Conservation (phyloP, 495 filamentous ascomycete genomes). For the Penicillium bovifimosum region DNA sequence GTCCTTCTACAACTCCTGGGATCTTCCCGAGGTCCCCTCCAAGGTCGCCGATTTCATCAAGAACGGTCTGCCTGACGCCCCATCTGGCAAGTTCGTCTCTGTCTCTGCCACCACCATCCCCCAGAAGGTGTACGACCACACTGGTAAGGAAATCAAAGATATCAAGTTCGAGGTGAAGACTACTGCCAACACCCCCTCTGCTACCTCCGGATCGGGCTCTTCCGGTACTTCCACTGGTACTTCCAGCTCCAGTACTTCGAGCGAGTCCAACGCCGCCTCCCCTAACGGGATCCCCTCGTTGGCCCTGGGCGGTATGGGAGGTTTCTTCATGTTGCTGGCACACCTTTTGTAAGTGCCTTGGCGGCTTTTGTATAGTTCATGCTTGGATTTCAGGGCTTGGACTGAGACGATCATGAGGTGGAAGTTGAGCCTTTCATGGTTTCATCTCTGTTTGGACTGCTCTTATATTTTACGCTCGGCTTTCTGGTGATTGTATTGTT, state of each 20-base stretch:
- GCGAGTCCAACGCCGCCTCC: conserved; percentile 19
- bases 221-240: conserved; percentile 9
- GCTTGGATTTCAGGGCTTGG: background rate
- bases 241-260: conserved; percentile 35
- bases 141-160: conserved; percentile 46
- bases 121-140: conserved; percentile 49
- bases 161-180: conserved; percentile 50
- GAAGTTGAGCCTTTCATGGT: background rate
- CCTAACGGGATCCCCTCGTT: conserved; percentile 16
- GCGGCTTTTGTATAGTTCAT: background rate
- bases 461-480: background rate
- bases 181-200: conserved; percentile 36
- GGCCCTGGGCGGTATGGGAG: conserved; percentile 19
- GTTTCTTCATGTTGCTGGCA: conserved; percentile 27
- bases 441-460: background rate
- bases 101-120: conserved; percentile 48
- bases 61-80: conserved; percentile 48
- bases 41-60: conserved; percentile 49
- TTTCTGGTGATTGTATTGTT: conserved; percentile 13
- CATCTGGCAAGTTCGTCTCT: conserved; percentile 52
- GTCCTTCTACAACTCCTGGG: conserved; percentile 69
- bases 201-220: conserved; percentile 19
- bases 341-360: conserved; percentile 16
- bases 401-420: background rate
- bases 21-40: conserved; percentile 53